A percentile compares a stretch with the other conserved stretches of the same genome.
phyloP scores from a whole-genome alignment of 208 protist species.

The Entamoeba histolytica region DNA sequence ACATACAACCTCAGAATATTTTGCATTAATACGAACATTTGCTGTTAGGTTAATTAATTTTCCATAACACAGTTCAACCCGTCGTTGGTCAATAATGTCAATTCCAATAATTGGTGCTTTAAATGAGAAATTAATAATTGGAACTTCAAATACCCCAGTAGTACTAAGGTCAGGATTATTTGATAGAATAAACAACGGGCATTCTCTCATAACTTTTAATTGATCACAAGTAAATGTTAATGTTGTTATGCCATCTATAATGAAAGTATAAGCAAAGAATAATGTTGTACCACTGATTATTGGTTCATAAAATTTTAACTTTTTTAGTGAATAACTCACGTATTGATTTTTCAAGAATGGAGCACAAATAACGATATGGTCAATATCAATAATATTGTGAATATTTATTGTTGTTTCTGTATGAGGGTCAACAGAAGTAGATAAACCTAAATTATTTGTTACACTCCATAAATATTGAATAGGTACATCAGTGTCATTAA shows the following conservation, averaged over 20 bases:
- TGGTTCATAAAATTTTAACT: neutral
- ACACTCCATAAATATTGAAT: neutral
- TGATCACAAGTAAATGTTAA: neutral
- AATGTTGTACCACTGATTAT: neutral
- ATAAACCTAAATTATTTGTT: neutral
- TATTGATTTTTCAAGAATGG: neutral
- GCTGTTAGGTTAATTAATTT: neutral
- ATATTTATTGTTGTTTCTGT: neutral
- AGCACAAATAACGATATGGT: neutral
- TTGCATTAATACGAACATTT: neutral
- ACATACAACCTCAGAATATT: neutral
- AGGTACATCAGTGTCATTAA: neutral
- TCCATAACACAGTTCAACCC: neutral
- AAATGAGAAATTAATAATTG: neutral
- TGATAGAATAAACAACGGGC: neutral
- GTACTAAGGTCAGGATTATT: neutral
- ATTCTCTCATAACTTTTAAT: neutral
- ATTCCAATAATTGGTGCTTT: neutral
- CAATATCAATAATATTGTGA: neutral
- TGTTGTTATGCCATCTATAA: neutral
- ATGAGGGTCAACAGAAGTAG: neutral
- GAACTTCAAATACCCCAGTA: neutral
- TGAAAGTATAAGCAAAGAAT: neutral
- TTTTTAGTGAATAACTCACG: neutral
- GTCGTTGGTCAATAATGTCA: neutral